These are phyloP conservation scores for Magnolia kwangsiensis DNA, from an alignment of 164 flowering plant genomes.

Conservation along the genomic window DNA sequence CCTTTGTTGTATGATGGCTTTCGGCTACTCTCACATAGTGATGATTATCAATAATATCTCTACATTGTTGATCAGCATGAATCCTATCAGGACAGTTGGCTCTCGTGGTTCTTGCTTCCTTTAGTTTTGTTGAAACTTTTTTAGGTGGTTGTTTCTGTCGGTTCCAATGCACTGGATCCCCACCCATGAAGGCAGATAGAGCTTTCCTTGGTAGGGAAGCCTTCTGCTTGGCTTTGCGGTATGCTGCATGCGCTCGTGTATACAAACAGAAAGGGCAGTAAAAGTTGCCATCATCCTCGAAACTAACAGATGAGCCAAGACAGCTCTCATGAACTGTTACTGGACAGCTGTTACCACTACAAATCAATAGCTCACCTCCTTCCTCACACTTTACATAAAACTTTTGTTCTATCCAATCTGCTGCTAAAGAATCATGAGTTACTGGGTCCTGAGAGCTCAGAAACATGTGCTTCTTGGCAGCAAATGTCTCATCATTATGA, in stretches of 20 bases:
- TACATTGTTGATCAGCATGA: not conserved
- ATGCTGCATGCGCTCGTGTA: conserved; percentile 42
- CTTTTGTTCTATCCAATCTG: too few species aligned
- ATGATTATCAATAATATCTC: not conserved
- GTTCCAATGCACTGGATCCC: conserved; percentile 6
- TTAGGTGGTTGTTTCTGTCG: not conserved
- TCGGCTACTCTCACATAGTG: not conserved
- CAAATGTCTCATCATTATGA: too few species aligned
- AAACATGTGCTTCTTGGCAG: too few species aligned
- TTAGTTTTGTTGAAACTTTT: conserved; percentile 1
- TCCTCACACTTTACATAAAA: too few species aligned
- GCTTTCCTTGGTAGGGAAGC: conserved; percentile 37
- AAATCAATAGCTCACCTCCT: too few species aligned
- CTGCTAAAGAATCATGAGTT: too few species aligned
- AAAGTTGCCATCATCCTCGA: conserved; percentile 46
- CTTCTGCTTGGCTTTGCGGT: conserved; percentile 27
- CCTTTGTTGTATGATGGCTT: conserved; percentile 10
- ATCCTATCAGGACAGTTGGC: not conserved
- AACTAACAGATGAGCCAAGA: conserved; percentile 36
- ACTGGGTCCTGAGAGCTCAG: too few species aligned
- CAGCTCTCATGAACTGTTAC: too few species aligned
- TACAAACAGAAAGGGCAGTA: conserved; percentile 76
- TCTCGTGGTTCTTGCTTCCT: conserved; percentile 2
- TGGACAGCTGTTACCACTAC: too few species aligned
- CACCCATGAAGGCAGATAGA: conserved; percentile 30